Evolutionary conservation across 495 filamentous ascomycete species (phyloP), one percentile per base, ranked within the genome.

Genomic region (Lasiosphaeria miniovina): DNA sequence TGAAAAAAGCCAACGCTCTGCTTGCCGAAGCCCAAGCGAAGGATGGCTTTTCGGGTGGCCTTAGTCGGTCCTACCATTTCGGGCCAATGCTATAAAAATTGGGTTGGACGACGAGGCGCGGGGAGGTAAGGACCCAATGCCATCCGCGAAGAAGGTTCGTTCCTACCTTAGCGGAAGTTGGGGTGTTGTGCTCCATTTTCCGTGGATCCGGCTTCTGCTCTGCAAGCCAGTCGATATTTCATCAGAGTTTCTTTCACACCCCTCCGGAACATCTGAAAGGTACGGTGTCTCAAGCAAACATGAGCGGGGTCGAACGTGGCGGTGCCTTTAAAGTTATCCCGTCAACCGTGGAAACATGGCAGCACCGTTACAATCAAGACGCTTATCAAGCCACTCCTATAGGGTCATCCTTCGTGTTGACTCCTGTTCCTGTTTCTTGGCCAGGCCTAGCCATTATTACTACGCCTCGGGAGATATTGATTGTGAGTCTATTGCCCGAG

Each of bases 1-100:
- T 70, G 65, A 68, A 63, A 55, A 9, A 54, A 24, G 24, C 24
- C 51, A 36, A 54, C 62, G 61, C 55, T 51, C 57, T 56, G 61
- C 57, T 55, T 62, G 49, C 64, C 58, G 58, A 50, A 58, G 40
- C 46, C 45, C 4, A 55, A 62, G 31, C 8, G 38, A 60, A 24
- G 15, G 14, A 56, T 34, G 41, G 6, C 35, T 8, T 4, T 12
- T 8, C n/a, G 32, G 17, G 2, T 33, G 9, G 36, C 8, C 17
- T n/a, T 34, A 3, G 17, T 11, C 12, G 12, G 7, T 17, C 8
- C 48, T 14, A 8, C 32, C 4, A 15, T 24, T 24, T 24, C 24
- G 24, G 24, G 24, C 24, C 24, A 24, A 24, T 24, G 32, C 32
- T 53, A 53, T n/a, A 53, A 53, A 53, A 53, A 36, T 36, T 8